phyloP scores from a whole-genome alignment of 768 basidiomycete species.

The Panus rudis region DNA sequence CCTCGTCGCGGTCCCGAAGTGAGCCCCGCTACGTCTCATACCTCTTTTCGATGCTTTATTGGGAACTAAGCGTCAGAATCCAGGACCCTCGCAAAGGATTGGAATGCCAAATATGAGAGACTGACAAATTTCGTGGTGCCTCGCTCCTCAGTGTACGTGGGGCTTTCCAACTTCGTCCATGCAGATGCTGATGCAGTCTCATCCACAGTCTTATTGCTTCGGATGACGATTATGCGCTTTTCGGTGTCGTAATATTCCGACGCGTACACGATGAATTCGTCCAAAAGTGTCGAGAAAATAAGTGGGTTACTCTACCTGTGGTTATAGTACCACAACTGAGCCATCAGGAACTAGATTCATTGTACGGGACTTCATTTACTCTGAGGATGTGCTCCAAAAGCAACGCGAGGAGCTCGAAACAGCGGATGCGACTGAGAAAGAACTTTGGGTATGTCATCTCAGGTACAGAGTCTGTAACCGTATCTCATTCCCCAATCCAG shows the following conservation, averaged over 20 bases:
- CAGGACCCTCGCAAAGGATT: conserved; percentile 79
- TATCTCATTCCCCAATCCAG: conserved; percentile 31
- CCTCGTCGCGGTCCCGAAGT: conserved; percentile 93
- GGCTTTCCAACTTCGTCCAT: conserved; percentile 1
- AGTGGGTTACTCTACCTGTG: conserved; percentile 51
- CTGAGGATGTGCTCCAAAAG: conserved; percentile 72
- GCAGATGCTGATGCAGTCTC: conserved; percentile 4
- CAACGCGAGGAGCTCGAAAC: conserved; percentile 74
- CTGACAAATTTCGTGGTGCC: conserved; percentile 89
- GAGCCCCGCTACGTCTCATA: conserved; percentile 21
- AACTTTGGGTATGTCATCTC: conserved; percentile 78
- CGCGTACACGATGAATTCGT: conserved; percentile 87
- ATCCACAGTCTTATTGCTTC: conserved; percentile 57
- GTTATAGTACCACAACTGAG: not conserved
- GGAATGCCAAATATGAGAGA: conserved; percentile 85
- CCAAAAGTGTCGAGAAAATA: conserved; percentile 93
- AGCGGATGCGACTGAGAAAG: conserved; percentile 86
- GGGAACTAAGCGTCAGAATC: conserved; percentile 9
- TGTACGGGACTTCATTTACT: conserved; percentile 89
- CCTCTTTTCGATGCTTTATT: not conserved
- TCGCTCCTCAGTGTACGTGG: conserved; percentile 72
- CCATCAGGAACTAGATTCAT: conserved; percentile 57
- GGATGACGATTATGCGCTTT: conserved; percentile 87
- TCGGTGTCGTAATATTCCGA: conserved; percentile 82
- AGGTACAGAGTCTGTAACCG: not conserved